phyloP scores from a whole-genome alignment of 2,329 filamentous ascomycete genomes.

The Colletotrichum lini region DNA sequence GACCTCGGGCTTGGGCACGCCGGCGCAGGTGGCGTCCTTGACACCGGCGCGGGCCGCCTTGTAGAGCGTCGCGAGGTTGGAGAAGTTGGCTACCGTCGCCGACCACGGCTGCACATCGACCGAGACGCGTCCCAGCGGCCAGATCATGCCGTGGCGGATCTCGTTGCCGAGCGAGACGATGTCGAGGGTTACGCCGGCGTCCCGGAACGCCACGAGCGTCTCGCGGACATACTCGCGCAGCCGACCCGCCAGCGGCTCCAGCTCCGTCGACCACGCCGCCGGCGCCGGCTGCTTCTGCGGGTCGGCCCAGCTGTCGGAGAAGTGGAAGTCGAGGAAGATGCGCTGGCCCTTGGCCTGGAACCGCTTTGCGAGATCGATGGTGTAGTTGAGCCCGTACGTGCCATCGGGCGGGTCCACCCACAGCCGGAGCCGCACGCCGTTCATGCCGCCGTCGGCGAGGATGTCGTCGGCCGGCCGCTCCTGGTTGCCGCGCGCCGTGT shows the following conservation, averaged over 20 bases:
- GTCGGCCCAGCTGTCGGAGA: slow-evolving; percentile 53
- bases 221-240: slow-evolving; percentile 52
- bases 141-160: slow-evolving; percentile 53
- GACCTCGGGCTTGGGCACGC: slow-evolving; percentile 43
- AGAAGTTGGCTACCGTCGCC: slow-evolving; percentile 50
- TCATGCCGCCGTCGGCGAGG: slow-evolving; percentile 39
- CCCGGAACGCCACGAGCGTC: slow-evolving; percentile 56
- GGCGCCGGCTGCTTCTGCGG: slow-evolving; percentile 52
- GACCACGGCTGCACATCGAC: slow-evolving; percentile 52
- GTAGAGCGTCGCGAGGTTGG: slow-evolving; percentile 48
- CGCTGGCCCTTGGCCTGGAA: slow-evolving; percentile 53
- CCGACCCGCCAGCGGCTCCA: slow-evolving; percentile 48
- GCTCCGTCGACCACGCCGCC: slow-evolving; percentile 51
- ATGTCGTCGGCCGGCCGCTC: slow-evolving; percentile 36
- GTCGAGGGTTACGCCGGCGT: slow-evolving; percentile 53
- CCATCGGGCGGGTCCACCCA: slow-evolving; percentile 39
- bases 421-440: slow-evolving; percentile 35
- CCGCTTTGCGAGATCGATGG: slow-evolving; percentile 50
- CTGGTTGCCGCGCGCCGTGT: slow-evolving; percentile 33
- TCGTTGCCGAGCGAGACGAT: slow-evolving; percentile 57
- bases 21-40: slow-evolving; percentile 33
- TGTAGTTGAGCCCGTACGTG: slow-evolving; percentile 43
- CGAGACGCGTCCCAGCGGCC: slow-evolving; percentile 50
- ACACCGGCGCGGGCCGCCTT: slow-evolving; percentile 45
- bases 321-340: slow-evolving; percentile 56